Evolutionary conservation across 2,329 filamentous ascomycete species (phyloP), one percentile per base, ranked within the genome.

Genomic region (Paracoccidioides brasiliensis): DNA sequence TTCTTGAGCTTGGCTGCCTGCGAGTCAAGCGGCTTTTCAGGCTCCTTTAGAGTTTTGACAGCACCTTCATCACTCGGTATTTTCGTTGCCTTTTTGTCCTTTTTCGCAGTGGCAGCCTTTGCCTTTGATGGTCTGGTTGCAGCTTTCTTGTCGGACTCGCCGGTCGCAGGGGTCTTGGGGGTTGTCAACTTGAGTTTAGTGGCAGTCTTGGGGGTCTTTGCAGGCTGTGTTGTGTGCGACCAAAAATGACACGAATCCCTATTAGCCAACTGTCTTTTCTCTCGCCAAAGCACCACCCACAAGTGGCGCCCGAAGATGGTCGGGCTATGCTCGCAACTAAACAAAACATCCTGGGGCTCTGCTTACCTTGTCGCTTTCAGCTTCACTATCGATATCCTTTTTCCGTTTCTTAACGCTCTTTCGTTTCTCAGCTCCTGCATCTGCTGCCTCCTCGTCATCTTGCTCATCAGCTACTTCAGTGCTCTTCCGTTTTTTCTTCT

Each of bases 331-430:
- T 48, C 42, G 33, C 44, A 48, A 49, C 44, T 9, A n/a, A 46
- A 44, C 35, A 41, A 49, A 54, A 46, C 9, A 30, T 40, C 22
- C 4, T 32, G 28, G 40, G 48, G n/a, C n/a, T 7, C n/a, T 44
- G 64, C 76, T 72, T 67, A 84, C 83, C 72, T 85, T 85, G 30
- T 77, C 78, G n/a, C 82, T 82, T 55, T 94, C 89, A 12, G 82
- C 86, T 54, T 84, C 81, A 58, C 76, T 78, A 42, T 81, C 81
- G 0, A 72, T 74, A 28, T 76, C 77, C 66, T 88, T 85, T 80
- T 95, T 95, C 64, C 90, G 85, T 79, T 95, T 95, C 80, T 86
- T 87, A 6, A 73, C 72, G 52, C 72, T 72, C 67, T 80, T 80
- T 5, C 78, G 67, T 66, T 78, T 78, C 69, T 79, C 79, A 57